Base-by-base conservation (phyloP, 164 flowering plant species). In the Berberis thunbergii region DNA sequence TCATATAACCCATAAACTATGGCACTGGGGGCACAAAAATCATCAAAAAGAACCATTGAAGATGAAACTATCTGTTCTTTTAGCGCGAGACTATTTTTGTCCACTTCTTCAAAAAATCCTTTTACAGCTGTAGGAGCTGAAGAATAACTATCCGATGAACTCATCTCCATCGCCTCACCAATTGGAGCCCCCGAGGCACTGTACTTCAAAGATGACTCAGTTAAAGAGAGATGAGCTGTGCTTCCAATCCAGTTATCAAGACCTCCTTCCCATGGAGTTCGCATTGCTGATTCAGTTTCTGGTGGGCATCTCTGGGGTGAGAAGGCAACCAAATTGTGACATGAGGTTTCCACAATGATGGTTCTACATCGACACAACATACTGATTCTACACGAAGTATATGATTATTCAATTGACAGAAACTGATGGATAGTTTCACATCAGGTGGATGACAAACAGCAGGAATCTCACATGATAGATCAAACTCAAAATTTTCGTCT, bases 31-130 rank as follows among this genome's bases (percentile, higher is more conserved):
- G 74, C 72, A 62, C 59, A 64, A 64, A 66, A 62, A 57, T 64
- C 74, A 67, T 78, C 86, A 65, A 85, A 85, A 49, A 95, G 82
- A 67, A 95, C 83, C 88, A 91, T 80, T 45, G 97, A 85, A 62
- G 97, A 91, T 73, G 96, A 77, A n/a, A 89, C 88, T 59, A 71
- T 70, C 63, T 56, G 61, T 11, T 60, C 76, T 57, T 76, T 71
- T 11, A 12, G 63, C 11, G 59, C 13, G 68, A 64, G 59, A 54
- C 53, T 67, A 55, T 54, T 13, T 13, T 58, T 61, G 26, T 52
- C 42, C 48, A 52, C 59, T 60, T 67, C 74, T 64, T 53, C 57
- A 63, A 39, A 54, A 1, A 49, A 57, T 46, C 40, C 69, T 60
- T 75, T 63, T 38, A n/a, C 55, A 55, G n/a, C 38, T 5, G n/a